A percentile compares a stretch with the other conserved stretches of the same genome.
Conservation (phyloP, 2,329 filamentous ascomycete genomes). For the Penicillium sp. region DNA sequence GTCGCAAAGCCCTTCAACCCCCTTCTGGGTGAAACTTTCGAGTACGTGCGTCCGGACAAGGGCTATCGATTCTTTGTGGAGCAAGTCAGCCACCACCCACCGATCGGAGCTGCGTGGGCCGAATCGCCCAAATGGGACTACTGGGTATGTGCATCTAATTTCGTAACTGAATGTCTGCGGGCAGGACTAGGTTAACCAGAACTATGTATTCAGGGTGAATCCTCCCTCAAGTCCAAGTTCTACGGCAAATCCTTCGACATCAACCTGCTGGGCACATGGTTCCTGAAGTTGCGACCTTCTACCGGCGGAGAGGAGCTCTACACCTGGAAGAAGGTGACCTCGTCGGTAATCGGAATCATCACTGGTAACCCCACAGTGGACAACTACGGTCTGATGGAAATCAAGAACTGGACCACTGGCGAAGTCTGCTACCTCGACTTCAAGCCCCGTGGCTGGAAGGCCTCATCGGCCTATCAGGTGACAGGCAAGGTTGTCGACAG, state of each 20-base stretch:
- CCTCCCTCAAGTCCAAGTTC: conserved; percentile 92
- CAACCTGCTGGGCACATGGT: conserved; percentile 95
- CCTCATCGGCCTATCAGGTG: conserved; percentile 84
- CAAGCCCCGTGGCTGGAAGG: conserved; percentile 94
- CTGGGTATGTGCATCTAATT: conserved; percentile 51
- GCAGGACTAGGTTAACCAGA: conserved; percentile 20
- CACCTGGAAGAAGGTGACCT: conserved; percentile 98
- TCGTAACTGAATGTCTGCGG: neutral
- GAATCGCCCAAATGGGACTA: conserved; percentile 95
- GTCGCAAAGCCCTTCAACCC: conserved; percentile 99
- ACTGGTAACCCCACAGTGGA: conserved; percentile 95
- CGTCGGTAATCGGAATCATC: conserved; percentile 96
- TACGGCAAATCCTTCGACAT: conserved; percentile 98
- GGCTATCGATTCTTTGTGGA: conserved; percentile 98
- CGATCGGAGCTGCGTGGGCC: conserved; percentile 87
- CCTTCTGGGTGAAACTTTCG: conserved; percentile 91
- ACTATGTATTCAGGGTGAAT: conserved; percentile 67
- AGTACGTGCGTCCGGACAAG: conserved; percentile 93
- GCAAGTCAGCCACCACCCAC: conserved; percentile 96
- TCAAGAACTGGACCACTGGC: conserved; percentile 95
- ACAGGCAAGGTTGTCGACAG: conserved; percentile 79
- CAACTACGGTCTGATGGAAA: conserved; percentile 95
- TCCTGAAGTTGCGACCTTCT: conserved; percentile 75
- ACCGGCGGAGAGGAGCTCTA: conserved; percentile 80
- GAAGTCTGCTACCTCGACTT: conserved; percentile 89